Conservation (phyloP, 371 early-diverging fungal genomes). For the Mucor mucedo region DNA sequence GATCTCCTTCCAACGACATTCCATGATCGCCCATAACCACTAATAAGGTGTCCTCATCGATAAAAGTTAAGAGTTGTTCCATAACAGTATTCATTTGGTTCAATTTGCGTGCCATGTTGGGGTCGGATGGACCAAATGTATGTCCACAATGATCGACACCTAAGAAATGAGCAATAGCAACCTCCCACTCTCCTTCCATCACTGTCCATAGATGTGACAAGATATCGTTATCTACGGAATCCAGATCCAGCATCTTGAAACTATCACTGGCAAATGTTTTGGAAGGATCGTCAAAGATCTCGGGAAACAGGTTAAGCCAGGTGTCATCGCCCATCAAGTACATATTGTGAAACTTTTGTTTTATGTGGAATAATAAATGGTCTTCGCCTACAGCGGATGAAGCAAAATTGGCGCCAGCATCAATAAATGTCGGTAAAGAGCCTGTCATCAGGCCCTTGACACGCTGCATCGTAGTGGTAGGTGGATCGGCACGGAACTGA, state of each 20-base stretch:
- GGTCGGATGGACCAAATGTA: conserved; percentile 87
- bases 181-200: conserved; percentile 65
- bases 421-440: conserved; percentile 91
- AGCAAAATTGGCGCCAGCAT: conserved; percentile 93
- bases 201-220: conserved; percentile 65
- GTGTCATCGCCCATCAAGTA: conserved; percentile 93
- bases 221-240: conserved; percentile 92
- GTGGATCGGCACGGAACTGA: conserved; percentile 93
- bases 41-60: conserved; percentile 89
- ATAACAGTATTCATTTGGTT: conserved; percentile 84
- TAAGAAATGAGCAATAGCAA: conserved; percentile 89
- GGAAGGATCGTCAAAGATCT: conserved; percentile 57
- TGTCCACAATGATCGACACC: conserved; percentile 99
- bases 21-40: conserved; percentile 99
- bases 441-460: conserved; percentile 93
- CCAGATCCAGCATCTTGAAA: conserved; percentile 91
- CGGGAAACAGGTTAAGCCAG: conserved; percentile 87
- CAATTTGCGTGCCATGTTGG: conserved; percentile 84
- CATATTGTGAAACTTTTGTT: conserved; percentile 54
- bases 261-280: conserved; percentile 80
- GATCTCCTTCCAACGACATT: conserved; percentile 98
- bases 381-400: conserved; percentile 86
- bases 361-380: conserved; percentile 66
- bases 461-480: conserved; percentile 96
- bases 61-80: conserved; percentile 60